Base-by-base conservation (phyloP, 164 flowering plant genomes). In the Macadamia integrifolia region DNA sequence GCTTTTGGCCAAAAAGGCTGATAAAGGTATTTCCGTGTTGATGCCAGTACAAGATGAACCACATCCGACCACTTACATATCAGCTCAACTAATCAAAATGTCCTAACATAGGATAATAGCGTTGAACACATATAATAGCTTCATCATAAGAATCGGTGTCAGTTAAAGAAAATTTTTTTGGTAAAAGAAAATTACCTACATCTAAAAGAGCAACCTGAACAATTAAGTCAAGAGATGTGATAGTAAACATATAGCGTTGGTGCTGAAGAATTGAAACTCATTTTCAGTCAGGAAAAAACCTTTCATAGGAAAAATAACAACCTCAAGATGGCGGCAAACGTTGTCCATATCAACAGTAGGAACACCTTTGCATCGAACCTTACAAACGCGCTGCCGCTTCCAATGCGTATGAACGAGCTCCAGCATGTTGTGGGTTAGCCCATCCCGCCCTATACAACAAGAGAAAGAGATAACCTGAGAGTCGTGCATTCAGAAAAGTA, bases 291-390 rank as follows among this genome's bases (percentile, higher is more conserved):
- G 28, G 8, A 42, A 17, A 23, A 69, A 40, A 14, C 35, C 30
- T 48, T 7, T 5, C 5, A 67, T 60, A 14, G 48, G 67, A 28
- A 46, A 58, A 61, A 61, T 68, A 31, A 60, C 28, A 61, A 94
- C 99, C 99, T 94, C 98, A 17, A 94, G 80, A 83, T 83, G 89
- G 35, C 71, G 80, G 87, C 99, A 90, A 60, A 94, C 80, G 57
- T 94, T 94, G 81, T 86, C 72, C 97, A 95, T 92, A 69, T 95
- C 98, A 49, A 95, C 87, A 43, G 99, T 95, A 0, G 98, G 98
- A 75, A 95, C 91, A 56, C 99, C 99, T 76, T 78, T 75, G 69
- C 99, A 92, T 31, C 85, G 84, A 74, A 95, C 88, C 81, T 95
- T 92, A 76, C 97, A 89, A 64, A 92, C 87, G 6, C 73, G 77